Conservation (phyloP, 352 stramenopile genomes). For the Blastocystis sp. region DNA sequence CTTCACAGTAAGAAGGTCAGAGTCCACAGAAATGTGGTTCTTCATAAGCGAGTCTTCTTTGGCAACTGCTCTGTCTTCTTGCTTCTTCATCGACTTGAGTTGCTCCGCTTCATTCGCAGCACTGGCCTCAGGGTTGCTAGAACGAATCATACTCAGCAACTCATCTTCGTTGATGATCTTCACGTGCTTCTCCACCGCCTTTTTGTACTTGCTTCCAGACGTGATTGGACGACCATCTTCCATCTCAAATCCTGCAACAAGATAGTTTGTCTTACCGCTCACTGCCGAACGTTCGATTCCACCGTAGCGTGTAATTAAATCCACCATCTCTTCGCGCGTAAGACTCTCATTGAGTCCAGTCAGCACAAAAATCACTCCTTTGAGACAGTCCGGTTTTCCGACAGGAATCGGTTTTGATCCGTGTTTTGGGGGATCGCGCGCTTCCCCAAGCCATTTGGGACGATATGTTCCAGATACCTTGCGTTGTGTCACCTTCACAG, state of each 20-base stretch:
- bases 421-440: constrained; percentile 15
- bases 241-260: constrained; percentile 57
- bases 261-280: constrained; percentile 57
- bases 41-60: background rate
- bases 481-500: background rate
- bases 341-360: constrained; percentile 57
- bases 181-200: constrained; percentile 41
- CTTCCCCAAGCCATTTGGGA: background rate
- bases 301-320: constrained; percentile 29
- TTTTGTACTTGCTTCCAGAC: constrained; percentile 58
- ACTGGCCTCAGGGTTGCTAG: background rate
- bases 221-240: constrained; percentile 56
- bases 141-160: constrained; percentile 56
- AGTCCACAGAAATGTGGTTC: background rate
- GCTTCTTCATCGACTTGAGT: background rate
- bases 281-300: constrained; percentile 29
- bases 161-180: constrained; percentile 43
- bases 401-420: constrained; percentile 48
- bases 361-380: constrained; percentile 28
- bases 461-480: constrained; percentile 16
- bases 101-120: background rate
- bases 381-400: constrained; percentile 39
- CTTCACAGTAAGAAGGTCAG: constrained; percentile 14
- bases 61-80: background rate
- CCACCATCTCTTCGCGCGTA: constrained; percentile 49